Base-by-base conservation (phyloP, 345 rosid species). In the Microcos paniculata region DNA sequence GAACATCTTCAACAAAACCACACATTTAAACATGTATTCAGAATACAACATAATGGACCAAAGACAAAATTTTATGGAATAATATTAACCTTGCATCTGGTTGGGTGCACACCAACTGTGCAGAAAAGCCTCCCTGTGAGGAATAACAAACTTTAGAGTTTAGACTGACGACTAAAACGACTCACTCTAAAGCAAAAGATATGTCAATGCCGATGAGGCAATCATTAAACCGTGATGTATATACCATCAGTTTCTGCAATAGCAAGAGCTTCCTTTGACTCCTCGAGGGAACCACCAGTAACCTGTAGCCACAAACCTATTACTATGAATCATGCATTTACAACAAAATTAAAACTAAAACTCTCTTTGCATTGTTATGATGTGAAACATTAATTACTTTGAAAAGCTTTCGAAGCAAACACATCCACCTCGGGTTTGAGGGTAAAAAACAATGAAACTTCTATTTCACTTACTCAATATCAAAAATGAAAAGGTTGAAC, bases 61-160 rank as follows among this genome's bases (percentile, higher is more conserved):
- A 18, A 64, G 42, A 58, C 8, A 69, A 77, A n/a, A 59, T n/a
- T 48, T 35, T 21, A 18, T 26, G 77, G 73, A 78, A 80, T 18
- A 72, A 57, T 18, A 71, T 70, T 57, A 13, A 90, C 99, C 89
- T 80, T 91, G 88, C 99, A 93, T 81, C 98, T 90, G n/a, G 98
- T 96, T 3, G 97, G 99, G 83, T 96, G 99, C 67, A 93, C 98
- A 0, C 99, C 98, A 40, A 96, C 97, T 0, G 99, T 93, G 63
- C 98, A 93, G 58, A 90, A 96, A 66, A 93, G 90, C 86, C 99
- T 88, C 23, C 94, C 98, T 95, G 85, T 21, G 71, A 53, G 62
- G 80, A 71, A 75, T 33, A 71, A 49, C 18, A 57, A 45, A 74
- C 16, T 21, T 55, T 21, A 65, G 77, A 74, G 16, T 21, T 55